A percentile compares a stretch with the other conserved stretches of the same genome.
These are phyloP conservation scores for Populus davidiana DNA, from an alignment of 345 rosid genomes.

Conservation along the genomic window DNA sequence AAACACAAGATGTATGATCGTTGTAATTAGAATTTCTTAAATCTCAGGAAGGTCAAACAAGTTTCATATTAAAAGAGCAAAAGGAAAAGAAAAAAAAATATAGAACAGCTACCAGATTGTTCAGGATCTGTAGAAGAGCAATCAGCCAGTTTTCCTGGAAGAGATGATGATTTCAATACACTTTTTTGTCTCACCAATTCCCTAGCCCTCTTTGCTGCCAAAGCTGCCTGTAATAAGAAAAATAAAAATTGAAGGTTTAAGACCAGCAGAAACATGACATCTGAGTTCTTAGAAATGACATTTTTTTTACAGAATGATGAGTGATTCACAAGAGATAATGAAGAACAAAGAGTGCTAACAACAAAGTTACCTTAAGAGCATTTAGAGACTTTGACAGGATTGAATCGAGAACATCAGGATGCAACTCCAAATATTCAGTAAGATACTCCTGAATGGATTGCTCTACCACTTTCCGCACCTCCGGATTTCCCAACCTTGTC, in stretches of 20 bases:
- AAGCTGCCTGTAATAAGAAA: slow-evolving; percentile 70
- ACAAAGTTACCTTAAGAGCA: slow-evolving; percentile 78
- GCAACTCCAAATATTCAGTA: slow-evolving; percentile 90
- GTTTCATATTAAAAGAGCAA: neutral
- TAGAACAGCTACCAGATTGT: slow-evolving; percentile 62
- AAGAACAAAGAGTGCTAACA: neutral
- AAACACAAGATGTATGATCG: neutral
- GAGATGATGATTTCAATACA: slow-evolving; percentile 85
- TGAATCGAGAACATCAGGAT: slow-evolving; percentile 90
- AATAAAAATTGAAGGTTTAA: neutral
- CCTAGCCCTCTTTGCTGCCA: slow-evolving; percentile 97
- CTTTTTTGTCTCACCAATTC: slow-evolving; percentile 92
- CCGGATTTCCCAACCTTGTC: slow-evolving; percentile 99
- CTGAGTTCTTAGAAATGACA: neutral
- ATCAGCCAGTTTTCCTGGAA: slow-evolving; percentile 98
- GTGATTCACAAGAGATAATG: neutral
- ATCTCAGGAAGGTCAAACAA: neutral
- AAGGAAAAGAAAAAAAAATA: neutral
- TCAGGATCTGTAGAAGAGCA: slow-evolving; percentile 90
- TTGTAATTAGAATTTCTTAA: neutral
- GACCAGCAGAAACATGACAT: neutral
- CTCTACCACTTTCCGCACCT: slow-evolving; percentile 90
- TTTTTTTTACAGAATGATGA: neutral
- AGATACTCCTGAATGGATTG: slow-evolving; percentile 95
- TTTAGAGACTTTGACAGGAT: slow-evolving; percentile 85